These are phyloP conservation scores for Coniella lustricola DNA, from an alignment of 2,329 filamentous ascomycete species.

Conservation along the genomic window DNA sequence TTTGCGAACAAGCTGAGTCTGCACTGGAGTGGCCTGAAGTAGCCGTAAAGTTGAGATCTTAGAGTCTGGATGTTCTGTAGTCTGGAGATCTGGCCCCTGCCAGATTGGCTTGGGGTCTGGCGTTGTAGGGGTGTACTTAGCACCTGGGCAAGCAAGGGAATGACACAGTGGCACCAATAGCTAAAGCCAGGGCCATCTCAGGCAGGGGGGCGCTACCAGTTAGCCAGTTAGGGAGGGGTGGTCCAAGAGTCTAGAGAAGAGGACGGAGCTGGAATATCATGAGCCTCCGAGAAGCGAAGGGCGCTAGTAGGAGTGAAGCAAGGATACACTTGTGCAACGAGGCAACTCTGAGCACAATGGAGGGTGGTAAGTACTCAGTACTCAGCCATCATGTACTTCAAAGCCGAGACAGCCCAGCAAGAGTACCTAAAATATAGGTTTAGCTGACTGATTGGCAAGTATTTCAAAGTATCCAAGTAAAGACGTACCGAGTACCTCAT, in stretches of 20 bases:
- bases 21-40: background rate
- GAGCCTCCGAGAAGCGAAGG: slow-evolving; percentile 1
- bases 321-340: too few relatives aligned
- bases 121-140: background rate
- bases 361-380: too few relatives aligned
- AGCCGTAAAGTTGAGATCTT: background rate
- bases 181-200: background rate
- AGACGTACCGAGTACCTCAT: too few relatives aligned
- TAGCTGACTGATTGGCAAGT: too few relatives aligned
- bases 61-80: background rate
- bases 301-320: too few relatives aligned
- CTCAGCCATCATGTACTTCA: too few relatives aligned
- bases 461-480: too few relatives aligned
- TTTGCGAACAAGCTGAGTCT: background rate
- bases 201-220: background rate
- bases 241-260: too few relatives aligned
- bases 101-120: background rate
- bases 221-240: background rate
- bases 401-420: too few relatives aligned
- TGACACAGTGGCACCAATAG: slow-evolving; percentile 16
- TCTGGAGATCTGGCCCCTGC: slow-evolving; percentile 16
- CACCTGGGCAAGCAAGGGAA: background rate
- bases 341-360: too few relatives aligned
- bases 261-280: slow-evolving; percentile 13
- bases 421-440: too few relatives aligned